phyloP scores from a whole-genome alignment of 805 yeast species.

The Grigorovia transvaalensis region DNA sequence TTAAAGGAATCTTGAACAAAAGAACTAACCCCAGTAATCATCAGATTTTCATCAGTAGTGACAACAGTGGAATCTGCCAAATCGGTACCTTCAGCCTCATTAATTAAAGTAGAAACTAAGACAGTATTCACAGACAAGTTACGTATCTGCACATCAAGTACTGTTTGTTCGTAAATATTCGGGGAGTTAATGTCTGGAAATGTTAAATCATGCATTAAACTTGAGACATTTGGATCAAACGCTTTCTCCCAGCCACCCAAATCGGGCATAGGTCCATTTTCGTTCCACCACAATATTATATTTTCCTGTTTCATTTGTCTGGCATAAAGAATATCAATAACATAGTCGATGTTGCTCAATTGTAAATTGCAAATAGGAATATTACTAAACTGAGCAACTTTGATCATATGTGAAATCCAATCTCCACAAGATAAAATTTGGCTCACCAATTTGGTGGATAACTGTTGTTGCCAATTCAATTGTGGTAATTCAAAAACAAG shows the following conservation, averaged over 20 bases:
- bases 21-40: neutral
- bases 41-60: conserved; percentile 12
- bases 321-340: conserved; percentile 83
- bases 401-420: conserved; percentile 58
- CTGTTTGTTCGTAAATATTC: conserved; percentile 67
- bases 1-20: conserved; percentile 81
- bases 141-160: conserved; percentile 65
- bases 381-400: conserved; percentile 59
- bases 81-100: conserved; percentile 82
- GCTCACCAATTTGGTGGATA: conserved; percentile 54
- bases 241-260: conserved; percentile 75
- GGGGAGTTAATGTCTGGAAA: conserved; percentile 69
- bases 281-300: conserved; percentile 91
- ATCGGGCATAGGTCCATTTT: conserved; percentile 58
- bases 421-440: conserved; percentile 64
- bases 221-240: conserved; percentile 31
- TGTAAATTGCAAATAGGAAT: conserved; percentile 82
- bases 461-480: conserved; percentile 68
- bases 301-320: conserved; percentile 55
- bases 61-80: conserved; percentile 41
- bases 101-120: conserved; percentile 69
- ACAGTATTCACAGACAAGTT: conserved; percentile 82
- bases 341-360: conserved; percentile 62
- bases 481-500: conserved; percentile 57
- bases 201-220: conserved; percentile 43